A percentile compares a stretch with the other conserved stretches of the same genome.
These are phyloP conservation scores for Zizania palustris DNA, from an alignment of 202 grass and related monocot species.

Conservation along the genomic window DNA sequence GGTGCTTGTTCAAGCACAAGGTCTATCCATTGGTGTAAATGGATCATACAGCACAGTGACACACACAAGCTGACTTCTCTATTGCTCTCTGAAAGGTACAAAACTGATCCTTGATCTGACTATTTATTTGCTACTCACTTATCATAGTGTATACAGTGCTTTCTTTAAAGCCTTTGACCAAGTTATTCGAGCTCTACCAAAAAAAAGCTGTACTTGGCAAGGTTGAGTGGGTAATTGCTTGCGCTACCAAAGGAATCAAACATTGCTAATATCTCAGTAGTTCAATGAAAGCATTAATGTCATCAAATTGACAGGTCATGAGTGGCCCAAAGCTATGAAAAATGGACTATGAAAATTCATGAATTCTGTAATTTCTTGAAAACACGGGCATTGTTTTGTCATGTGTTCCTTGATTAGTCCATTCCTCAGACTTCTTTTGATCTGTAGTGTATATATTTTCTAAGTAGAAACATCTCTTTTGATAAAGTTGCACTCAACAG, in stretches of 20 bases:
- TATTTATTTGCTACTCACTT: neutral
- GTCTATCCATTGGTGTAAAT: conserved; percentile 3
- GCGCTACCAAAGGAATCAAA: conserved; percentile 12
- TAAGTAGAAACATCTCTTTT: neutral
- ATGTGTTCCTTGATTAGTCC: conserved; percentile 11
- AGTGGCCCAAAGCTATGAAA: neutral
- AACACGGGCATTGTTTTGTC: neutral
- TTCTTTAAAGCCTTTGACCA: conserved; percentile 3
- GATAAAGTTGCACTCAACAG: neutral
- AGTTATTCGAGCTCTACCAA: neutral
- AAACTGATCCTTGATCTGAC: neutral
- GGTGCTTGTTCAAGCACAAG: conserved; percentile 18
- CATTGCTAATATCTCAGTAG: neutral
- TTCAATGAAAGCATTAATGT: neutral
- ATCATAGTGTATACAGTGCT: neutral
- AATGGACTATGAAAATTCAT: conserved; percentile 12
- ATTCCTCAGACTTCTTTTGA: neutral
- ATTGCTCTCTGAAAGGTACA: conserved; percentile 28
- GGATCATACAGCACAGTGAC: neutral
- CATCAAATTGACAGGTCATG: conserved; percentile 8
- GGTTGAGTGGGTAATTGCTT: neutral
- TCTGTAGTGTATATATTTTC: conserved; percentile 11
- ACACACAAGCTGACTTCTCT: conserved; percentile 7
- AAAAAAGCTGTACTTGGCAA: neutral
- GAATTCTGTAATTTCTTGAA: conserved; percentile 2